phyloP scores from a whole-genome alignment of 2,329 filamentous ascomycete species.

The Pseudogymnoascus sp. region DNA sequence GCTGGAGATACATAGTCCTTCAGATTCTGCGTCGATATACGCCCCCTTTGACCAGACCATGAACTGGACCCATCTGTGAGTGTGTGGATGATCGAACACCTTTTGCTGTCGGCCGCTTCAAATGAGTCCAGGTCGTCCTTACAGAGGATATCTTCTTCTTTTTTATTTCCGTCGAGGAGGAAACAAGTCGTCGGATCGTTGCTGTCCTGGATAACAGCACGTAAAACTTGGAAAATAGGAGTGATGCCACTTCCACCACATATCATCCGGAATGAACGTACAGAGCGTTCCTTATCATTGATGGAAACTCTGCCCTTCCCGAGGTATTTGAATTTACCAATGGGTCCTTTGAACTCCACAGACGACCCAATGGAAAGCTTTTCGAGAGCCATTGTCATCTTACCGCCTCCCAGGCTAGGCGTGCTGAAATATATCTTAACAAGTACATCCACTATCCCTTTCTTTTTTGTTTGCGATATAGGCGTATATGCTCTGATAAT shows the following conservation, averaged over 20 bases:
- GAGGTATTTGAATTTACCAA: constrained; percentile 75
- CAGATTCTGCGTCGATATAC: constrained; percentile 56
- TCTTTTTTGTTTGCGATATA: constrained; percentile 53
- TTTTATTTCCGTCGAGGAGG: constrained; percentile 69
- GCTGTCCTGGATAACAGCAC: constrained; percentile 59
- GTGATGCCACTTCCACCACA: constrained; percentile 85
- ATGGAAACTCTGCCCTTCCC: constrained; percentile 57
- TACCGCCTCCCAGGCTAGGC: constrained; percentile 51
- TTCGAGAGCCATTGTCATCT: constrained; percentile 76
- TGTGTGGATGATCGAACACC: constrained; percentile 59
- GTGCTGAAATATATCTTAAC: constrained; percentile 73
- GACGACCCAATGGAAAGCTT: constrained; percentile 59
- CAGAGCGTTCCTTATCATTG: constrained; percentile 43
- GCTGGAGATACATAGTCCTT: constrained; percentile 45
- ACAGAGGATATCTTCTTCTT: constrained; percentile 75
- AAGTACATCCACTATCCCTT: constrained; percentile 63
- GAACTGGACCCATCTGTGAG: constrained; percentile 52
- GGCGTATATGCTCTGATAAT: constrained; percentile 86
- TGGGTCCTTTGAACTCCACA: constrained; percentile 80
- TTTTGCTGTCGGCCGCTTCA: constrained; percentile 41
- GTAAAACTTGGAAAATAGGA: constrained; percentile 77
- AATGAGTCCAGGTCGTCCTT: constrained; percentile 61
- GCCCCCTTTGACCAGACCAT: constrained; percentile 62
- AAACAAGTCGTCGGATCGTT: constrained; percentile 59
- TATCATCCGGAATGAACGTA: constrained; percentile 73